Percentiles rank a stretch among this genome's conserved stretches.
Evolutionary conservation across 1,284 basidiomycete species (phyloP).

Genomic region (Irpex lacteus): DNA sequence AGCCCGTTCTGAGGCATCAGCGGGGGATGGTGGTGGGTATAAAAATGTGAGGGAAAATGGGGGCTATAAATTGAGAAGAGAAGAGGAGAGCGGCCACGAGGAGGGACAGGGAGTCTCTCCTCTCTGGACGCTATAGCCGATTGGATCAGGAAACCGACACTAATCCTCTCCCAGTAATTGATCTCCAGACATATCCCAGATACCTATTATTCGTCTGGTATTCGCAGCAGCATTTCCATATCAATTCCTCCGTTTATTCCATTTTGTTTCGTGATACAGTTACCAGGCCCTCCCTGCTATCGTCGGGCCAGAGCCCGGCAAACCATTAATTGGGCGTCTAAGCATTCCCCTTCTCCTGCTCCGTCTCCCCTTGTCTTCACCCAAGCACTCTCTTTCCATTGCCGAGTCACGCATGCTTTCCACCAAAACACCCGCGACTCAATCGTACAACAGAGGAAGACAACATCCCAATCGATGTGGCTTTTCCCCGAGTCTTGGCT

Average conservation of each 20-base stretch:
- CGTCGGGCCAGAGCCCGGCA: neutral
- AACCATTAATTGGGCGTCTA: neutral
- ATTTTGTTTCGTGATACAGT: neutral
- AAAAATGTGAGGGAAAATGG: slow-evolving; percentile 21
- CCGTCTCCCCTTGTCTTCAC: neutral
- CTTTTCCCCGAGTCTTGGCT: slow-evolving; percentile 1
- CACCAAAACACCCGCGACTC: neutral
- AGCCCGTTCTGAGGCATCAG: slow-evolving; percentile 25
- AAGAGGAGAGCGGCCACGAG: slow-evolving; percentile 13
- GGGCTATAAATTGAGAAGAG: slow-evolving; percentile 21
- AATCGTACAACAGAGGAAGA: neutral
- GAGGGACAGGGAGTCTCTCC: slow-evolving; percentile 1
- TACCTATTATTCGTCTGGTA: neutral
- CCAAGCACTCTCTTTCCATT: neutral
- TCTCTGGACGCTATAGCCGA: slow-evolving; percentile 3
- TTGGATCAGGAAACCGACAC: neutral
- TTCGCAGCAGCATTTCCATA: neutral
- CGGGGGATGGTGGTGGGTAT: slow-evolving; percentile 26
- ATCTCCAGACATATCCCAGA: neutral
- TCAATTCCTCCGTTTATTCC: neutral
- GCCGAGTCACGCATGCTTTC: neutral
- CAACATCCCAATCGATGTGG: neutral
- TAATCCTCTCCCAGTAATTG: slow-evolving; percentile 1
- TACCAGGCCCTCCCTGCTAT: neutral
- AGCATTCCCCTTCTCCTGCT: neutral